These are phyloP conservation scores for Boletus tomentosulus DNA, from an alignment of 768 basidiomycete genomes.

Conservation along the genomic window DNA sequence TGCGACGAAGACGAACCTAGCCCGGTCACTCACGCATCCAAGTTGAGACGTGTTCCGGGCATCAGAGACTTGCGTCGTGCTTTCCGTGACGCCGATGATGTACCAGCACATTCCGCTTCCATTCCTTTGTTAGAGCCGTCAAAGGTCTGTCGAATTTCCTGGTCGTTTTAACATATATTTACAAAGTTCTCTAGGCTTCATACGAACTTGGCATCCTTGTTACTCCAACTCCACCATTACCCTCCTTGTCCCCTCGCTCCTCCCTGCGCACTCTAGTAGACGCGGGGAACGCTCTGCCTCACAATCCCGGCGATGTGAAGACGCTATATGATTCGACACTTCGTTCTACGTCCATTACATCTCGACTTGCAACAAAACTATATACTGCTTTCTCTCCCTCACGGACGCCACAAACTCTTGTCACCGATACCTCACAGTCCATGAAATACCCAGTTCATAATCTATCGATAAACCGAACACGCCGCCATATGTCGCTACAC, in stretches of 20 bases:
- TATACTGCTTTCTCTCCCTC: constrained; percentile 4
- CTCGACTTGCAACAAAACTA: constrained; percentile 11
- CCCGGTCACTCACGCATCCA: constrained; percentile 3
- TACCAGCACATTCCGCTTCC: constrained; percentile 6
- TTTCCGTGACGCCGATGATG: constrained; percentile 15
- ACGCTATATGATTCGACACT: constrained; percentile 16
- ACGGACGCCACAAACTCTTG: constrained; percentile 2
- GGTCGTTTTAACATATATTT: not conserved
- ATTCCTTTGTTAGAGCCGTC: constrained; percentile 4
- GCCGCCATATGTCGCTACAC: constrained; percentile 8
- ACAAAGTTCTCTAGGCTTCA: constrained; percentile 11
- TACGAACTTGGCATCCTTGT: constrained; percentile 21
- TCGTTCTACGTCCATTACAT: constrained; percentile 20
- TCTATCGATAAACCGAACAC: constrained; percentile 7
- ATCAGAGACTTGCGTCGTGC: constrained; percentile 22
- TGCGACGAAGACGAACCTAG: constrained; percentile 10
- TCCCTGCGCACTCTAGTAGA: constrained; percentile 26
- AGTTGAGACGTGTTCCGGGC: constrained; percentile 23
- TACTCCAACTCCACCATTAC: not conserved
- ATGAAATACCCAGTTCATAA: constrained; percentile 7
- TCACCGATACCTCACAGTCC: constrained; percentile 7
- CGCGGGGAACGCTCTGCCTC: not conserved
- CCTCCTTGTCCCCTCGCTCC: constrained; percentile 16
- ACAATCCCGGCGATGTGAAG: constrained; percentile 14
- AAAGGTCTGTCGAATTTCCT: constrained; percentile 12